phyloP scores from a whole-genome alignment of 306 rosid species.

The Geum urbanum region DNA sequence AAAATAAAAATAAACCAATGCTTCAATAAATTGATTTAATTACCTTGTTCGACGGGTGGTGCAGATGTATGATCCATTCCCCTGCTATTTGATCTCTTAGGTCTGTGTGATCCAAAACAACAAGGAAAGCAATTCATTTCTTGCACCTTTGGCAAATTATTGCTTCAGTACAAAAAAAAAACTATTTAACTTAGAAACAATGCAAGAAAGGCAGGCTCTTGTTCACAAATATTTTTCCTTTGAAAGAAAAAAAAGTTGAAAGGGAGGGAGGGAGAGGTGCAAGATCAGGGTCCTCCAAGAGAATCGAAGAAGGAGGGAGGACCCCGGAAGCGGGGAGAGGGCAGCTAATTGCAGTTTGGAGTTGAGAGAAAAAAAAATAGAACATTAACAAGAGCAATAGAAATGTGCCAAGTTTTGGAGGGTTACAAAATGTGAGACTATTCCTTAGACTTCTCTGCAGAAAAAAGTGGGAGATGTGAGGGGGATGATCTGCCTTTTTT shows the following conservation, averaged over 20 bases:
- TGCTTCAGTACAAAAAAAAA: neutral
- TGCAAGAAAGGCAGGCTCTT: neutral
- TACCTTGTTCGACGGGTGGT: slow-evolving; percentile 31
- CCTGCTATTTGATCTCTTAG: slow-evolving; percentile 48
- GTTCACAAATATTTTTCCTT: neutral
- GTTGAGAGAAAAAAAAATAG: slow-evolving; percentile 9
- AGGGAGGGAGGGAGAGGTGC: slow-evolving; percentile 8
- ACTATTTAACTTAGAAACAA: neutral
- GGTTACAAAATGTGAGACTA: slow-evolving; percentile 28
- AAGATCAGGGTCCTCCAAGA: slow-evolving; percentile 56
- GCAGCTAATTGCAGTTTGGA: slow-evolving; percentile 16
- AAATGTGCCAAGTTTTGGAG: slow-evolving; percentile 23
- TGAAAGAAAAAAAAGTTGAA: neutral
- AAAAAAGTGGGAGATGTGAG: slow-evolving; percentile 41
- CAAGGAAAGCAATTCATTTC: slow-evolving; percentile 85
- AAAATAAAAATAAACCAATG: neutral
- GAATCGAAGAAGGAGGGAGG: slow-evolving; percentile 70
- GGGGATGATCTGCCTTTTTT: slow-evolving; percentile 18
- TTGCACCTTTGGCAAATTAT: neutral
- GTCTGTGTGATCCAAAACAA: slow-evolving; percentile 57
- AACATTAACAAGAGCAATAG: slow-evolving; percentile 15
- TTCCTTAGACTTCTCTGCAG: slow-evolving; percentile 29
- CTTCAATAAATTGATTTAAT: neutral
- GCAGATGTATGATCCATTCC: slow-evolving; percentile 18
- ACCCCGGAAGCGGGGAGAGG: slow-evolving; percentile 48